Percentiles rank a stretch among this genome's conserved stretches.
phyloP scores from a whole-genome alignment of 192 early-diverging fungal genomes.

The Backusella parvicylindrica region DNA sequence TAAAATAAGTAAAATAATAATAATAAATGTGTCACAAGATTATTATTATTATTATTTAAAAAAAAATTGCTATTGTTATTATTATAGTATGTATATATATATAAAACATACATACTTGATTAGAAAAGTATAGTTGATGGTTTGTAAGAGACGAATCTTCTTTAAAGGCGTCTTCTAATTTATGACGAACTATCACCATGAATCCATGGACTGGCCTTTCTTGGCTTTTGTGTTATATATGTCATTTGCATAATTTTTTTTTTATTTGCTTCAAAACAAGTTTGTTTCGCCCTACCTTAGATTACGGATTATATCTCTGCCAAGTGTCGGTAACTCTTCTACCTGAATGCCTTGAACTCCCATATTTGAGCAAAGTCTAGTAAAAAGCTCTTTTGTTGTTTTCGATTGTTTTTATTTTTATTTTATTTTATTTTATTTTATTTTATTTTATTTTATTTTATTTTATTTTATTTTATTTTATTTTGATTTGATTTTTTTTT shows the following conservation, averaged over 20 bases:
- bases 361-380: constrained; percentile 62
- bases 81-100: neutral
- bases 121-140: constrained; percentile 31
- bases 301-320: constrained; percentile 6
- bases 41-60: neutral
- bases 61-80: neutral
- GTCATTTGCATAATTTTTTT: neutral
- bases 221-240: constrained; percentile 14
- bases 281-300: neutral
- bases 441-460: constrained; percentile 1
- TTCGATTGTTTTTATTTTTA: neutral
- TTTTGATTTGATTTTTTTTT: constrained; percentile 4
- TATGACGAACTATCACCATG: constrained; percentile 52
- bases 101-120: constrained; percentile 22
- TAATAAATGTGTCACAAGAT: neutral
- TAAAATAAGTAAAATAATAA: constrained; percentile 28
- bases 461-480: neutral
- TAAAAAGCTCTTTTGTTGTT: constrained; percentile 44
- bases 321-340: constrained; percentile 38
- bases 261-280: neutral
- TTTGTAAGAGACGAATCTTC: neutral
- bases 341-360: constrained; percentile 62
- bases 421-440: neutral
- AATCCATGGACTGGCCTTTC: constrained; percentile 54
- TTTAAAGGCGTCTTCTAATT: constrained; percentile 5